Conservation (phyloP, 2,329 filamentous ascomycete species). For the Talaromyces islandicus region DNA sequence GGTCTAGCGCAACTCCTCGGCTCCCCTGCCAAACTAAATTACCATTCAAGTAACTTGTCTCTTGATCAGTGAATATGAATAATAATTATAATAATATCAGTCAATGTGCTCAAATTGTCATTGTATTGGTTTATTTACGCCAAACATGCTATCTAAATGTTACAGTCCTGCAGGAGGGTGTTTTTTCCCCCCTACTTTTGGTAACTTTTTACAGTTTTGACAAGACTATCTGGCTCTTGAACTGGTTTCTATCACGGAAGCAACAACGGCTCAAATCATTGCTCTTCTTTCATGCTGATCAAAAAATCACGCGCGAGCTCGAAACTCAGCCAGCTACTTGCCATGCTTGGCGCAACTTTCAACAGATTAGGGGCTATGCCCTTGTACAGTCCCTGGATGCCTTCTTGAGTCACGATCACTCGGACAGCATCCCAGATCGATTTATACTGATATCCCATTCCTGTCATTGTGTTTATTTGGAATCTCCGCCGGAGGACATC, state of each 20-base stretch:
- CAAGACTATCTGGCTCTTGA: not conserved
- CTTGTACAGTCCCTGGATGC: constrained; percentile 82
- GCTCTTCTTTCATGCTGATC: constrained; percentile 46
- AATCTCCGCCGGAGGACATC: constrained; percentile 90
- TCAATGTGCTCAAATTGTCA: not conserved
- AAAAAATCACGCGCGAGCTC: constrained; percentile 88
- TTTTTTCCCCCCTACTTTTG: not conserved
- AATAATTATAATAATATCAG: not conserved
- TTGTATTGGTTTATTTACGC: not conserved
- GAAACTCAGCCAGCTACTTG: constrained; percentile 95
- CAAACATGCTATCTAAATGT: not conserved
- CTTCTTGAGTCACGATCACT: constrained; percentile 78
- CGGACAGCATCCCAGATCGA: constrained; percentile 76
- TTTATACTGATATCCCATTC: constrained; percentile 94
- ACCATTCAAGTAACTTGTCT: not conserved
- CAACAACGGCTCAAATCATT: not conserved
- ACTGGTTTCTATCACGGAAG: not conserved
- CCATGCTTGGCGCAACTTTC: constrained; percentile 98
- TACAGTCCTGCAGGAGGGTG: not conserved
- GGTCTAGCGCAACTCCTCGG: not conserved
- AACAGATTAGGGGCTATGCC: constrained; percentile 91
- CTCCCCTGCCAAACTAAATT: not conserved
- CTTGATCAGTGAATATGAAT: not conserved
- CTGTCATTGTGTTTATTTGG: constrained; percentile 98
- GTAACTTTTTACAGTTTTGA: not conserved